Conservation (phyloP, 1,284 basidiomycete species). For the Vanrija sp. region DNA sequence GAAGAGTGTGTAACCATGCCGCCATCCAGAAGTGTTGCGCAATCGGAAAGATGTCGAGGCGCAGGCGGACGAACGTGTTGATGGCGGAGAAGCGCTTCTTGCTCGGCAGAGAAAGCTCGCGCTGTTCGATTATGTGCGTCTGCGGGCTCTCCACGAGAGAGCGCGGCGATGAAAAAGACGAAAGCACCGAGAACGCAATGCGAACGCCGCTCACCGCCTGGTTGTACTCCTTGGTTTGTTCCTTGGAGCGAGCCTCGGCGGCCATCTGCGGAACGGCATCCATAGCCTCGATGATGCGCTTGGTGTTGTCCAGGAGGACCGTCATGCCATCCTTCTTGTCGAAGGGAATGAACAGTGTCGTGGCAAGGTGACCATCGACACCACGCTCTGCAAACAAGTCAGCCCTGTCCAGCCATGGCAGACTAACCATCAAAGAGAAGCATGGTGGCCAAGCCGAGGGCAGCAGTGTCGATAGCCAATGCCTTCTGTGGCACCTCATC, state of each 20-base stretch:
- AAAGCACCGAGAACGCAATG: conserved; percentile 65
- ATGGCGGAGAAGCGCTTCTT: conserved; percentile 78
- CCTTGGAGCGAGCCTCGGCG: conserved; percentile 58
- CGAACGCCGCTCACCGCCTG: conserved; percentile 7
- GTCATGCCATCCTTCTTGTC: conserved; percentile 69
- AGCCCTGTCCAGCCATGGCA: neutral
- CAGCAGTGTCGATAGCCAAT: conserved; percentile 58
- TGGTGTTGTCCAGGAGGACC: conserved; percentile 61
- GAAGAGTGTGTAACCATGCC: conserved; percentile 72
- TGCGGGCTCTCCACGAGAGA: conserved; percentile 81
- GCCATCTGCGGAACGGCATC: conserved; percentile 48
- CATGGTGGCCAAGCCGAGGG: conserved; percentile 67
- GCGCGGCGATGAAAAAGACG: conserved; percentile 71
- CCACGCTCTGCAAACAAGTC: conserved; percentile 60
- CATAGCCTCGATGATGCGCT: conserved; percentile 59
- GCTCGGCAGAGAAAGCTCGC: conserved; percentile 12
- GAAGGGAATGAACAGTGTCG: conserved; percentile 72
- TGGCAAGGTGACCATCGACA: conserved; percentile 69
- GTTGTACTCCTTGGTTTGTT: conserved; percentile 57
- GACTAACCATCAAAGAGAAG: conserved; percentile 77
- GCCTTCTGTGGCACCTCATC: conserved; percentile 18
- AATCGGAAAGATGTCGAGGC: conserved; percentile 66
- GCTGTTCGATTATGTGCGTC: conserved; percentile 52
- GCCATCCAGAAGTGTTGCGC: conserved; percentile 74
- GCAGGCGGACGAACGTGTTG: conserved; percentile 71